Conservation (phyloP, 2,329 filamentous ascomycete genomes). For the Dryadomyces quercivorus region DNA sequence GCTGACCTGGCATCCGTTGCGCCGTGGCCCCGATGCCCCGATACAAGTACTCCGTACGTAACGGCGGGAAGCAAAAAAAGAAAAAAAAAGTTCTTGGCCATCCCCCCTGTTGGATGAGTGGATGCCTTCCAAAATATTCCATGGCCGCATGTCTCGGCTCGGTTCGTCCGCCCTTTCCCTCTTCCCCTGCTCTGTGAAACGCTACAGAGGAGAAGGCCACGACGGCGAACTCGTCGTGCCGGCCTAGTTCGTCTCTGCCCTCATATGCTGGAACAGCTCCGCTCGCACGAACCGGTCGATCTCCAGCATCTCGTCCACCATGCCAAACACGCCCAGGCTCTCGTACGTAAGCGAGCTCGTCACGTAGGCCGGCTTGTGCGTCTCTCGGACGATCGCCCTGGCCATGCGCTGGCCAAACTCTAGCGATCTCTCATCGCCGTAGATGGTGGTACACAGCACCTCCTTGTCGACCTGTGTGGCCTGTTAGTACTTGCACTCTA, state of each 20-base stretch:
- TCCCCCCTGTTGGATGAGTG: background rate
- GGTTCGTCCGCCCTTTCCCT: background rate
- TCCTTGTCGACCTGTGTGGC: constrained; percentile 23
- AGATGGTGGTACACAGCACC: constrained; percentile 68
- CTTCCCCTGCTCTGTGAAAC: too few relatives aligned
- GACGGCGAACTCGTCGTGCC: background rate
- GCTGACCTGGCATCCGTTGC: background rate
- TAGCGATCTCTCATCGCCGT: constrained; percentile 59
- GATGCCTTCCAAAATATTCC: background rate
- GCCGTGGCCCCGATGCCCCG: background rate
- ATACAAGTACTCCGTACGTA: background rate
- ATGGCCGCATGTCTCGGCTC: background rate
- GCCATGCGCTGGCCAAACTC: constrained; percentile 83
- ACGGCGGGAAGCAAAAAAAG: too few relatives aligned
- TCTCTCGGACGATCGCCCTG: constrained; percentile 65
- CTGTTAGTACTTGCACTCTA: background rate
- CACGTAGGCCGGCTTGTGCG: constrained; percentile 71
- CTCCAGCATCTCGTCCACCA: constrained; percentile 89
- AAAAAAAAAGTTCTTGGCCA: background rate
- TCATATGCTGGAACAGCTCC: too few relatives aligned
- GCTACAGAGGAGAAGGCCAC: background rate
- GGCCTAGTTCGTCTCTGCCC: background rate
- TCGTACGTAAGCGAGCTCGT: constrained; percentile 75
- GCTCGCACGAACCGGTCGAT: constrained; percentile 42
- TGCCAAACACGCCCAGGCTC: constrained; percentile 61